These are phyloP conservation scores for Teunomyces pallodes DNA, from an alignment of 805 yeast genomes.

Conservation along the genomic window DNA sequence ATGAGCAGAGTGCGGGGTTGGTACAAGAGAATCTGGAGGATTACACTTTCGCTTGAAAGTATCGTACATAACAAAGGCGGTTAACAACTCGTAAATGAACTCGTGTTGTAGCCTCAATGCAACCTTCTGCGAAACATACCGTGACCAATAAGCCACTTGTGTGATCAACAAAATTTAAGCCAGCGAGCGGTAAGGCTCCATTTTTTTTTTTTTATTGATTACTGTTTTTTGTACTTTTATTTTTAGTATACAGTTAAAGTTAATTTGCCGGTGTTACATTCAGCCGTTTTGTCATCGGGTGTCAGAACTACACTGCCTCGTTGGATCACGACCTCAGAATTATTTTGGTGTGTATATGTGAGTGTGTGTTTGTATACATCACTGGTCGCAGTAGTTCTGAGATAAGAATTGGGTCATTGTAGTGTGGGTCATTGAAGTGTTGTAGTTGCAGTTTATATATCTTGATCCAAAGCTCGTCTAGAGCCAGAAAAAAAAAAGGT, in stretches of 20 bases:
- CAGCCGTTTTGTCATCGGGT: not conserved
- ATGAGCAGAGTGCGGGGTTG: constrained; percentile 62
- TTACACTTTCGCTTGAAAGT: not conserved
- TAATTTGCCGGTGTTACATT: not conserved
- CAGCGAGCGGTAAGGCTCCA: no score
- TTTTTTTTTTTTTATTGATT: not conserved
- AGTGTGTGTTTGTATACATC: not conserved
- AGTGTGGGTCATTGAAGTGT: not conserved
- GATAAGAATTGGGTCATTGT: not conserved
- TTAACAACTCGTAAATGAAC: not conserved
- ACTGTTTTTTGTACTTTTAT: not conserved
- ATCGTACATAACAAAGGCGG: not conserved
- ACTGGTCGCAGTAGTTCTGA: not conserved
- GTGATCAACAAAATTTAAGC: no score
- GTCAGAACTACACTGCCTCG: not conserved
- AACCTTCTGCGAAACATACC: no score
- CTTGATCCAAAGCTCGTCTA: not conserved
- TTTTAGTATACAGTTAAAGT: not conserved
- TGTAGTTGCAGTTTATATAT: not conserved
- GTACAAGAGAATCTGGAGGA: constrained; percentile 40
- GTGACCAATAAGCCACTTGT: no score
- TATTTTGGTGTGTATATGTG: not conserved
- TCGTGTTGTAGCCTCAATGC: no score
- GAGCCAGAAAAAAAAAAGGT: no score
- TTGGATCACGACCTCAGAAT: not conserved